Conservation (phyloP, 306 rosid species). For the Dalbergia cultrata region DNA sequence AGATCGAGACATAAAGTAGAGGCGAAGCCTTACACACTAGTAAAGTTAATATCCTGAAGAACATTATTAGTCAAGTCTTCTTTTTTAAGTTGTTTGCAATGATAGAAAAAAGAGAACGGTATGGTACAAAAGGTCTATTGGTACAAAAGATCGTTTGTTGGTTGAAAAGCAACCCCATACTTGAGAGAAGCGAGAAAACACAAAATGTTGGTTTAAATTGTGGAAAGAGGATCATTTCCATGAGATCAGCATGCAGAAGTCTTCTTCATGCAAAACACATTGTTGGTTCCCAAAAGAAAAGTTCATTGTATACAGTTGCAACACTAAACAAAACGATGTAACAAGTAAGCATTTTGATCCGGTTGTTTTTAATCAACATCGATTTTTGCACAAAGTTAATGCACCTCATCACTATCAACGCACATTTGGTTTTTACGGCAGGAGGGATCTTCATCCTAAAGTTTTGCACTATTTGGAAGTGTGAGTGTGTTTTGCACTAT, state of each 20-base stretch:
- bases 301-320: neutral
- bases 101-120: neutral
- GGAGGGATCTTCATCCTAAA: no score
- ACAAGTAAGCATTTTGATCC: neutral
- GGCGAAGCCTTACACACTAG: no score
- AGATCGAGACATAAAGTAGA: no score
- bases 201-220: conserved; percentile 12
- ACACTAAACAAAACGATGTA: neutral
- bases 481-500: no score
- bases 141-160: conserved; percentile 37
- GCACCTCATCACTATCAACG: no score
- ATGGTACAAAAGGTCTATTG: conserved; percentile 31
- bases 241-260: conserved; percentile 7
- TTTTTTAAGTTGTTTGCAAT: conserved; percentile 24
- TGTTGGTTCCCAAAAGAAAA: neutral
- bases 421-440: no score
- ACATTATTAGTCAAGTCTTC: neutral
- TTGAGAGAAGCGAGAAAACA: conserved; percentile 14
- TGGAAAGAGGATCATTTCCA: conserved; percentile 20
- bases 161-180: conserved; percentile 40
- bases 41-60: no score
- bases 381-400: no score
- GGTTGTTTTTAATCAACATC: neutral
- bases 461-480: no score
- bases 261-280: conserved; percentile 25